Base-by-base conservation (phyloP, 2,329 filamentous ascomycete species). In the Hymenoscyphus fructigenus region DNA sequence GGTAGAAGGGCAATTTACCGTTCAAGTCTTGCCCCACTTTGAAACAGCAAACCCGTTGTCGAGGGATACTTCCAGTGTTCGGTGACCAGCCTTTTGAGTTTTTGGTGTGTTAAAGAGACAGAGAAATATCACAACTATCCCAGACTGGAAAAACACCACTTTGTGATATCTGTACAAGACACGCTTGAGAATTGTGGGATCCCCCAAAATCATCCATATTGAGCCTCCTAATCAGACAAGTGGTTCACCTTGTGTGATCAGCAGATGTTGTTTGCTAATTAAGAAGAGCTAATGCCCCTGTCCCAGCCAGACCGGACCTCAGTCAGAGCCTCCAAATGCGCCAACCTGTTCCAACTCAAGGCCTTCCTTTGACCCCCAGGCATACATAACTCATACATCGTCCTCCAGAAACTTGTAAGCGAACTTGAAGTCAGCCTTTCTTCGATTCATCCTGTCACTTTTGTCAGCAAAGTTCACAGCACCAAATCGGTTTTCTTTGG, bases 391-490 rank as follows among this genome's bases (percentile, higher is more conserved):
- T 82, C 75, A 89, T 74, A 97, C 85, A 79, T 97, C 94, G 76
- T 98, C 94, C 79, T 98, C 94, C 71, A 98, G 85, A 80, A 95
- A 98, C 80, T 96, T 96, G 83, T 98, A 98, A 66, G 92, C 91
- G 79, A 98, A 98, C 80, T 96, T 96, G 83, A 98, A 98, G 78
- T 98, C 94, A 64, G 92, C 93, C 83, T 98, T 97, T 77, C 94
- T 84, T 71, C 94, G 91, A 79, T 98, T 98, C 94, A 98, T 98
- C 94, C 94, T 97, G 12, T 47, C 57, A 15, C 28, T 38, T 53
- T 64, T 61, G 67, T 65, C 47, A 38, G 36, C n/a, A 53, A 53
- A 53, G 4, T 14, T 28, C 47, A 53, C 47, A 26, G 47, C 20
- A 53, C 20, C 34, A 57, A 26, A 32, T 61, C 58, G 67, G 53